Conservation (phyloP, 2,329 filamentous ascomycete species). For the Hymenoscyphus fraxineus region DNA sequence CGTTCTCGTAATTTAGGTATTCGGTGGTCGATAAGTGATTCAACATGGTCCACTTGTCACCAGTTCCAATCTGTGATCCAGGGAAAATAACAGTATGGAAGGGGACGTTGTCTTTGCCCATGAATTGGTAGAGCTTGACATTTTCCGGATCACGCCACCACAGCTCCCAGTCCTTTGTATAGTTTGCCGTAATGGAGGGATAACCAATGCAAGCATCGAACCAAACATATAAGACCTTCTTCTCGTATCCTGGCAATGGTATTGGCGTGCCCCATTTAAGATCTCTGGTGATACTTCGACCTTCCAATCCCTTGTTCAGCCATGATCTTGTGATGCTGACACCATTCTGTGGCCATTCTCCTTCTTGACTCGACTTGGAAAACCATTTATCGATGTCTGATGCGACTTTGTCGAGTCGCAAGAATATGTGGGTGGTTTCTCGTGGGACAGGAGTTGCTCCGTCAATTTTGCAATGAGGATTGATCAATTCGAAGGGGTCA, state of each 20-base stretch:
- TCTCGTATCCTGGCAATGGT: conserved; percentile 57
- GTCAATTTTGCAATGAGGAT: conserved; percentile 89
- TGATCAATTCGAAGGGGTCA: conserved; percentile 63
- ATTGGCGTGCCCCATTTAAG: conserved; percentile 74
- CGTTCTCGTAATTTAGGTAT: conserved; percentile 81
- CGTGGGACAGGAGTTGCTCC: conserved; percentile 73
- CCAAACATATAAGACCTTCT: conserved; percentile 81
- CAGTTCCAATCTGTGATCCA: conserved; percentile 77
- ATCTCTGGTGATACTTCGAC: conserved; percentile 86
- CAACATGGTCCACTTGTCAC: conserved; percentile 83
- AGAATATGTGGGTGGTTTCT: conserved; percentile 85
- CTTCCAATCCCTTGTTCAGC: conserved; percentile 79
- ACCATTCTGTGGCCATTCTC: conserved; percentile 73
- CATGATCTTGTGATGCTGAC: conserved; percentile 74
- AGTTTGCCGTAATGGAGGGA: conserved; percentile 88
- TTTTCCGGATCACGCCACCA: conserved; percentile 93
- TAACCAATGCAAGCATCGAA: conserved; percentile 93
- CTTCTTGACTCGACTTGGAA: conserved; percentile 66
- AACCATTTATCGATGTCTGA: conserved; percentile 75
- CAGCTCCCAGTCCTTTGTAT: conserved; percentile 84
- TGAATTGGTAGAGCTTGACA: conserved; percentile 88
- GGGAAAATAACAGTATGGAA: conserved; percentile 94
- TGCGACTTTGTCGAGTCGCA: conserved; percentile 82
- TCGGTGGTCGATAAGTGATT: conserved; percentile 87
- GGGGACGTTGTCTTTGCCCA: conserved; percentile 80